Conservation (phyloP, 2,329 filamentous ascomycete species). For the Fusarium kyushuense region DNA sequence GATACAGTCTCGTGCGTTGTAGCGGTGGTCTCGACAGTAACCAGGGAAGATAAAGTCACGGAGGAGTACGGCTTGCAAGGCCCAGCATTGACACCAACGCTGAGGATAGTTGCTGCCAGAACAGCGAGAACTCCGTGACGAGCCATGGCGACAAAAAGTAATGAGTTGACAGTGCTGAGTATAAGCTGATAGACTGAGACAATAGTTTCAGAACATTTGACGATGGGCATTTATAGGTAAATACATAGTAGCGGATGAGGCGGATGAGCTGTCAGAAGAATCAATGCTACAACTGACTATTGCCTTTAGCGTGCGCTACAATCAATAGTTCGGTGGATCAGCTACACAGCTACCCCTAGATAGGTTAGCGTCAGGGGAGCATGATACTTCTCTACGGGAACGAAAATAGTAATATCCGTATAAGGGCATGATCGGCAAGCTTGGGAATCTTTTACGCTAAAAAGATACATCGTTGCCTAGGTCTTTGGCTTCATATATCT, state of each 20-base stretch:
- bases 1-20: not conserved
- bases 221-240: not conserved
- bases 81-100: not conserved
- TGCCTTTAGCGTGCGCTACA: not conserved
- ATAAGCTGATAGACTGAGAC: too few species aligned
- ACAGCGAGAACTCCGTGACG: conserved; percentile 4
- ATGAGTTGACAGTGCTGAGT: conserved; percentile 8
- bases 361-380: not conserved
- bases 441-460: too few species aligned
- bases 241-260: too few species aligned
- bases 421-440: too few species aligned
- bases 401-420: too few species aligned
- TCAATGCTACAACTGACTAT: conserved; percentile 3
- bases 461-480: too few species aligned
- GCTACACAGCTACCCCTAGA: not conserved
- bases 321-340: not conserved
- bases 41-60: not conserved
- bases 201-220: too few species aligned
- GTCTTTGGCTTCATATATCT: too few species aligned
- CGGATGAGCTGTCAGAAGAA: not conserved
- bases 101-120: not conserved
- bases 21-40: not conserved
- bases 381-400: too few species aligned
- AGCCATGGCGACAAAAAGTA: conserved; percentile 1
- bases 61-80: conserved; percentile 11